These are phyloP conservation scores for Golubevia sp. DNA, from an alignment of 1,284 basidiomycete species.

Conservation along the genomic window DNA sequence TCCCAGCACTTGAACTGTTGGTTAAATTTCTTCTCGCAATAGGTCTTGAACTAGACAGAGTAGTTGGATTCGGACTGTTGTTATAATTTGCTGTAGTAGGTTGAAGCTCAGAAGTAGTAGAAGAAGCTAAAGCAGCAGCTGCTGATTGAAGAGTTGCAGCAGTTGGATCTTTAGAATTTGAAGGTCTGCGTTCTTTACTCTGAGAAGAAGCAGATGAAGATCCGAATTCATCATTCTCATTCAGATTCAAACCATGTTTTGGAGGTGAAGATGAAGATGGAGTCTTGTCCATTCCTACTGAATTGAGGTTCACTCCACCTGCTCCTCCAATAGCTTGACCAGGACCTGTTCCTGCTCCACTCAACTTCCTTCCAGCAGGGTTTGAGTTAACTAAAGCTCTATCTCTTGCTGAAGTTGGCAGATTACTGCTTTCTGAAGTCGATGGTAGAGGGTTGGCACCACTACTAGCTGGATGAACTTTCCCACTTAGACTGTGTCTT, in stretches of 20 bases:
- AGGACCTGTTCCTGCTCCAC: background rate
- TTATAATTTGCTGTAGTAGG: too few relatives aligned
- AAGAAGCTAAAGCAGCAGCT: constrained; percentile 28
- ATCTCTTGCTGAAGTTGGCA: constrained; percentile 16
- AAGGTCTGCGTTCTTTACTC: background rate
- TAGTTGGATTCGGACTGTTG: too few relatives aligned
- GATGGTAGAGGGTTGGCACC: background rate
- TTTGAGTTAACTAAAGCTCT: constrained; percentile 12
- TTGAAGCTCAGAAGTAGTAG: constrained; percentile 27
- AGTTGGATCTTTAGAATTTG: background rate
- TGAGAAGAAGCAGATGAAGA: background rate
- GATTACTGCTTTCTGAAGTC: background rate
- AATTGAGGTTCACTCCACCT: background rate
- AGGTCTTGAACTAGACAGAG: background rate
- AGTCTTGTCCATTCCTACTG: constrained; percentile 21
- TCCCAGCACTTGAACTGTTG: background rate
- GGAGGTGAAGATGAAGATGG: constrained; percentile 32
- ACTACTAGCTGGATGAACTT: too few relatives aligned
- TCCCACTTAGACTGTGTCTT: background rate
- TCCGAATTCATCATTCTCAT: background rate
- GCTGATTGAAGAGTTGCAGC: constrained; percentile 19
- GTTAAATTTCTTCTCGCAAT: background rate
- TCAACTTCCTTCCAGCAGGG: background rate
- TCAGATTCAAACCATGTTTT: background rate
- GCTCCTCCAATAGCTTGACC: background rate